Evolutionary conservation across 2,329 filamentous ascomycete genomes (phyloP), one percentile per base, ranked within the genome.

Genomic region (Penicillium sp.): DNA sequence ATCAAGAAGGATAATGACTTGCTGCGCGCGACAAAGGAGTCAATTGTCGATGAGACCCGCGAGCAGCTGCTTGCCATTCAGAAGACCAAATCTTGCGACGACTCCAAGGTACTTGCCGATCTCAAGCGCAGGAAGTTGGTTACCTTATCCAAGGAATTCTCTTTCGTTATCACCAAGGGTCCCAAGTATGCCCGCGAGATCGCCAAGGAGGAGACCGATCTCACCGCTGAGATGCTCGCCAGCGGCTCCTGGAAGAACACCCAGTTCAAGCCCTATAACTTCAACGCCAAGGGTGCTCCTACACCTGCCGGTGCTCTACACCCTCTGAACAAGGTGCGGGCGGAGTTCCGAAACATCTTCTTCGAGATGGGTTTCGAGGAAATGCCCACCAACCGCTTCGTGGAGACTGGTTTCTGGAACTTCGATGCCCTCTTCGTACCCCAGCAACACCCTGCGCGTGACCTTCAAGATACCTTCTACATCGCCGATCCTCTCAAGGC

Each of bases 311-410:
- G 79, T 50, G 77, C 79, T 41, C 65, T 81, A 47, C 79, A 81
- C 65, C 79, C 79, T 15, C 68, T 99, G 62, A 96, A 91, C 78
- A 97, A 97, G 80, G 93, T 97, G 65, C 88, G 94, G 64, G 84
- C 90, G 65, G 94, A 97, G 76, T 96, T 99, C 82, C 83, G 94
- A 53, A 89, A 94, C 70, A 96, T 99, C 70, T 99, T 99, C 85
- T 97, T 99, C 76, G 91, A 96, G 72, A 95, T 96, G 86, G 94
- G 93, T 48, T 99, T 97, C 78, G 87, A 93, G 67, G 94, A 99
- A 79, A 97, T 99, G 94, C 89, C 92, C 13, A 96, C 93, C 45
- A 88, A 88, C 76, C 85, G 89, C 72, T 96, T 87, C 71, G 92
- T 97, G 58, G 94, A 99, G 77, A 93, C 92, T 12, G 92, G 93